Conservation (phyloP, 75 land plant species). For the Sequoia sempervirens region DNA sequence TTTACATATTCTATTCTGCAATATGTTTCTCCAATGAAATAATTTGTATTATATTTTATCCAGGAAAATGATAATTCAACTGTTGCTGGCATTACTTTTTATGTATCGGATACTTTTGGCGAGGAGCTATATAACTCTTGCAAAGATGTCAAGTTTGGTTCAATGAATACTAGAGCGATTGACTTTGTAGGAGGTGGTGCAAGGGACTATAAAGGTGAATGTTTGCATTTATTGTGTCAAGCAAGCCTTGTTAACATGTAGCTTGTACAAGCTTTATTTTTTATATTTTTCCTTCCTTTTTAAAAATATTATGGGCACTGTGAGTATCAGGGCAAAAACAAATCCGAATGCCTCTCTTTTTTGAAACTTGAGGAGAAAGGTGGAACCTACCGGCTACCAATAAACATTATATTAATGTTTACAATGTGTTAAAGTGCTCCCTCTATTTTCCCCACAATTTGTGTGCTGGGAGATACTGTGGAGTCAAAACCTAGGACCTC, state of each 20-base stretch:
- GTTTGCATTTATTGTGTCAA: not conserved
- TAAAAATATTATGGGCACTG: too few species aligned
- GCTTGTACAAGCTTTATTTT: not conserved
- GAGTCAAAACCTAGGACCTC: too few species aligned
- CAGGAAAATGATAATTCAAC: constrained; percentile 51
- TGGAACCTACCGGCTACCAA: too few species aligned
- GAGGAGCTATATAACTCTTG: constrained; percentile 73
- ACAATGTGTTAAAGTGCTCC: too few species aligned
- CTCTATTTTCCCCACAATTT: too few species aligned
- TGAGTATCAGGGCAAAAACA: too few species aligned
- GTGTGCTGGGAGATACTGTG: too few species aligned
- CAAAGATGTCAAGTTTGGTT: constrained; percentile 96
- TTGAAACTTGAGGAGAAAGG: too few species aligned
- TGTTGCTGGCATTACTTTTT: constrained; percentile 75
- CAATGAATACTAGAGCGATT: constrained; percentile 82
- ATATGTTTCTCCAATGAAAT: not conserved
- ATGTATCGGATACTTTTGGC: constrained; percentile 65
- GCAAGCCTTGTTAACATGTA: not conserved
- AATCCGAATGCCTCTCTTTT: too few species aligned
- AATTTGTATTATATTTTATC: not conserved
- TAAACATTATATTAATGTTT: too few species aligned
- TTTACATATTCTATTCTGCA: not conserved
- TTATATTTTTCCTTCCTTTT: not conserved
- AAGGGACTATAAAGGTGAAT: constrained; percentile 65
- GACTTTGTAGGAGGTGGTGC: constrained; percentile 93